These are phyloP conservation scores for Abrus precatorius DNA, from an alignment of 306 rosid genomes.

Conservation along the genomic window DNA sequence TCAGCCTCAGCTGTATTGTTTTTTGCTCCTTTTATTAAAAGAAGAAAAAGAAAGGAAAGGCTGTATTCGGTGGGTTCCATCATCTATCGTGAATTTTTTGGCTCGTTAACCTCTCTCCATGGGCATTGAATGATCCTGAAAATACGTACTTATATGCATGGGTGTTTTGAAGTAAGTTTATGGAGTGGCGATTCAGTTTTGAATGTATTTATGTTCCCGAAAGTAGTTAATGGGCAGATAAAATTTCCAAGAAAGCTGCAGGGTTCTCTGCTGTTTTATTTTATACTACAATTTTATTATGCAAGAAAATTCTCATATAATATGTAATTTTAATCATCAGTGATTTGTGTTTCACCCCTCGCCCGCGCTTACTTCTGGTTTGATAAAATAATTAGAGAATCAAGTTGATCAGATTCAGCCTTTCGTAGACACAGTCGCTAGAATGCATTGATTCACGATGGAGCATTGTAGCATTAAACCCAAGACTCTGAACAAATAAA, in stretches of 20 bases:
- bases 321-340: conserved; percentile 33
- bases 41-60: neutral
- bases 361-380: neutral
- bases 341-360: neutral
- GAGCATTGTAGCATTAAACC: no score
- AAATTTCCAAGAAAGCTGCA: conserved; percentile 16
- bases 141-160: neutral
- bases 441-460: no score
- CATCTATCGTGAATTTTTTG: conserved; percentile 21
- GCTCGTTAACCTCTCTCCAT: neutral
- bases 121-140: conserved; percentile 34
- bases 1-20: conserved; percentile 11
- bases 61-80: conserved; percentile 12
- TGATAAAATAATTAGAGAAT: conserved; percentile 13
- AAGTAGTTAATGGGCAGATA: conserved; percentile 36
- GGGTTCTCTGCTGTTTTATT: conserved; percentile 40
- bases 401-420: neutral
- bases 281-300: neutral
- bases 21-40: conserved; percentile 9
- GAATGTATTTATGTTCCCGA: conserved; percentile 30
- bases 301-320: conserved; percentile 18
- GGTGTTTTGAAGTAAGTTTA: conserved; percentile 42
- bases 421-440: no score
- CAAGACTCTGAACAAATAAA: no score
- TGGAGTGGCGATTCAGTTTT: conserved; percentile 40